phyloP scores from a whole-genome alignment of 495 filamentous ascomycete genomes.

The Tetracladium setigerum region DNA sequence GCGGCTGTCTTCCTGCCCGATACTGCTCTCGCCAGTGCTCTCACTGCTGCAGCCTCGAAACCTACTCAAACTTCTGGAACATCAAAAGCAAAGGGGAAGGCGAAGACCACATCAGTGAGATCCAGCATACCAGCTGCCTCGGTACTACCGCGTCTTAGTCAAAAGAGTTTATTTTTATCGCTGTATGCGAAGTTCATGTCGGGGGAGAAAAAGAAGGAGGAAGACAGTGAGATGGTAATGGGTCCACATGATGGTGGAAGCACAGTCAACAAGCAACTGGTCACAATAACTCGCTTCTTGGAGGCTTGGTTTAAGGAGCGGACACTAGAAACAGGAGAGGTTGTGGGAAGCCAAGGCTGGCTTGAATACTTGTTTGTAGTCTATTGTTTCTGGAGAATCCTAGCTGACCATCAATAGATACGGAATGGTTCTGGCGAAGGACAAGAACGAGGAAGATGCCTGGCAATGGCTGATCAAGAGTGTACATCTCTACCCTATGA shows the following conservation, averaged over 20 bases:
- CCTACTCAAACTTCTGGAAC: conserved; percentile 27
- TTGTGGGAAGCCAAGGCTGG: conserved; percentile 70
- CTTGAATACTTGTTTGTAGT: conserved; percentile 67
- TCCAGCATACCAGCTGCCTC: conserved; percentile 27
- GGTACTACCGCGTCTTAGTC: conserved; percentile 56
- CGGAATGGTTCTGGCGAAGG: conserved; percentile 80
- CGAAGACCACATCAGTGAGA: conserved; percentile 18
- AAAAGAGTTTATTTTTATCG: conserved; percentile 86
- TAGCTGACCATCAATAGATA: conserved; percentile 35
- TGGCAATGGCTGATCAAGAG: conserved; percentile 76
- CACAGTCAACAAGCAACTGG: conserved; percentile 75
- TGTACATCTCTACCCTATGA: conserved; percentile 79
- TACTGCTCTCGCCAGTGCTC: conserved; percentile 53
- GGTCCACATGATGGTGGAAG: conserved; percentile 83
- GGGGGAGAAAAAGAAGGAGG: conserved; percentile 92
- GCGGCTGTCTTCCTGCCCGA: conserved; percentile 82
- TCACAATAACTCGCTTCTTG: conserved; percentile 63
- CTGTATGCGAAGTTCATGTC: conserved; percentile 89
- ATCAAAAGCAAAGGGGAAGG: conserved; percentile 35
- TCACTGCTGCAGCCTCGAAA: conserved; percentile 36
- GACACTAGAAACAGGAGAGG: conserved; percentile 47
- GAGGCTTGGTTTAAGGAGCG: conserved; percentile 68
- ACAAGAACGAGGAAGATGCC: conserved; percentile 79
- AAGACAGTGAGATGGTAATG: conserved; percentile 96
- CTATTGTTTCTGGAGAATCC: background rate